Evolutionary conservation across 129 eudicot species (phyloP), one percentile per base, ranked within the genome.

Genomic region (Centella asiatica): DNA sequence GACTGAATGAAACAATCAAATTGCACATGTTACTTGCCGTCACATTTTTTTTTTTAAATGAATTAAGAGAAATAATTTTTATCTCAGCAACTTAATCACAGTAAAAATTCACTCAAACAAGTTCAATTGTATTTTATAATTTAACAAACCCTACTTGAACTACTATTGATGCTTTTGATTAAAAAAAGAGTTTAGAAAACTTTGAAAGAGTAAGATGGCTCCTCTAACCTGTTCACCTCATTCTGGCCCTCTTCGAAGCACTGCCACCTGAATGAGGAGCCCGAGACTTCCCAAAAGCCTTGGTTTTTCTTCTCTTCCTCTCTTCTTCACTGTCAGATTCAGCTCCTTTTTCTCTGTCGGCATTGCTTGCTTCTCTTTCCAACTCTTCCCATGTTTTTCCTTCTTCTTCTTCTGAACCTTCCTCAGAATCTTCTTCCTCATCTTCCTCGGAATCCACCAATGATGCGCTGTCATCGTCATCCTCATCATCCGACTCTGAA

Each of bases 351-450:
- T 77, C 83, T 39, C 78, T 59, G 23, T 81, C 87, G 6, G 81
- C 83, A 57, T 74, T 81, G 65, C 68, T 77, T 44, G 87, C 87
- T 71, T 81, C 87, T 69, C 75, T 77, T 66, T 81, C 87, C 70
- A 81, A 58, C 81, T 81, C 87, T 8, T 81, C 87, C 87, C 87
- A 81, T 7, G 87, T 74, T 66, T 77, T 77, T 11, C 87, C 87
- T 46, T 81, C 40, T 33, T 81, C 87, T 52, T 81, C 87, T 68
- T 81, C 87, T 7, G 64, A 52, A 3, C 46, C 80, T 4, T 59
- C 80, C 36, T 77, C 87, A 1, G 74, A 66, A 15, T 81, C 87
- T 37, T 81, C 87, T 6, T 77, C 87, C 4, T 81, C 86, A 1
- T 76, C 86, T 8, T 77, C 87, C 6, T 81, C 87, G 0, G 87